Conservation (phyloP, 345 rosid genomes). For the Toxicodendron radicans region DNA sequence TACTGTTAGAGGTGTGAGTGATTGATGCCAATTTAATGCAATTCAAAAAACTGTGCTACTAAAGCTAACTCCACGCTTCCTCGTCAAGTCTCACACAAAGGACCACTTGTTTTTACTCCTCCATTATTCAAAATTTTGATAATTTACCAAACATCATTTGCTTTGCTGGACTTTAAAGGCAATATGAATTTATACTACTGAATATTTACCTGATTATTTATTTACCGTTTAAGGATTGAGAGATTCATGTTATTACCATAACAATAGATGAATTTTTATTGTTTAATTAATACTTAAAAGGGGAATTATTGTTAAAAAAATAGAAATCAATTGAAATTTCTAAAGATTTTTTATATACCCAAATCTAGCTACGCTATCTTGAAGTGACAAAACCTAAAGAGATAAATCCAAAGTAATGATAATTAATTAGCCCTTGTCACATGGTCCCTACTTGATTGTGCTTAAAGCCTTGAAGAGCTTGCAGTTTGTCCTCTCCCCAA, state of each 20-base stretch:
- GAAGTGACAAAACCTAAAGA: too few species aligned
- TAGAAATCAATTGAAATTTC: too few species aligned
- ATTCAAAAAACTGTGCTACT: slow-evolving; percentile 24
- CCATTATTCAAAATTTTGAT: slow-evolving; percentile 12
- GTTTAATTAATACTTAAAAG: too few species aligned
- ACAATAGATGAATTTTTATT: neutral
- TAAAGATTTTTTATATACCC: too few species aligned
- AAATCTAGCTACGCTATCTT: too few species aligned
- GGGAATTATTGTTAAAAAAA: too few species aligned
- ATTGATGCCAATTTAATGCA: slow-evolving; percentile 37
- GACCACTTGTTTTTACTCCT: slow-evolving; percentile 28
- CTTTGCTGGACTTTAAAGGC: neutral
- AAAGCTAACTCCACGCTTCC: slow-evolving; percentile 22
- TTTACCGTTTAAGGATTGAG: too few species aligned
- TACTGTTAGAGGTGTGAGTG: slow-evolving; percentile 35
- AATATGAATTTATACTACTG: too few species aligned
- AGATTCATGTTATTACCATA: too few species aligned
- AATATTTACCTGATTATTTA: too few species aligned
- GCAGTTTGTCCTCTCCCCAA: slow-evolving; percentile 17
- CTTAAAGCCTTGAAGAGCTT: slow-evolving; percentile 8
- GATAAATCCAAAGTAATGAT: slow-evolving; percentile 8
- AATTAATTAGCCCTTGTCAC: neutral
- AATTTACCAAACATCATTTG: slow-evolving; percentile 9
- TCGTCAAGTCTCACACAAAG: slow-evolving; percentile 24
- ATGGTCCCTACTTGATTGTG: slow-evolving; percentile 26